Evolutionary conservation across 192 early-diverging fungal genomes (phyloP).

Genomic region (Endogone sp.): DNA sequence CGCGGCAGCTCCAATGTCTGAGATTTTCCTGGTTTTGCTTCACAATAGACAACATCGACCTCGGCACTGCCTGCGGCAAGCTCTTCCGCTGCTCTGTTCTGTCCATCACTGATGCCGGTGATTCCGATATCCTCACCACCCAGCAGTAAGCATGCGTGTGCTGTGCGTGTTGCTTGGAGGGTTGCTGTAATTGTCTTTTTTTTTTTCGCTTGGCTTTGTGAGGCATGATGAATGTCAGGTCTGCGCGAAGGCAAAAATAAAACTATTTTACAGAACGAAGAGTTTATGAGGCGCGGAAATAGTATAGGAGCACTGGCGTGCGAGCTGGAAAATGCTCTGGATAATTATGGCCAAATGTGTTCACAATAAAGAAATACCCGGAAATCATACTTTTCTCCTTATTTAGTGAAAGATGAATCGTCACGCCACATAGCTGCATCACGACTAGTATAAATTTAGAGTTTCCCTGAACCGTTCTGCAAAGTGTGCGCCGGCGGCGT

Average conservation of each 20-base stretch:
- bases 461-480: no score
- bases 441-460: no score
- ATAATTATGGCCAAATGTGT: no score
- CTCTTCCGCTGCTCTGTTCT: slow-evolving; percentile 94
- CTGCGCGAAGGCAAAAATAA: not conserved
- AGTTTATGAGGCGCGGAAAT: no score
- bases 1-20: not conserved
- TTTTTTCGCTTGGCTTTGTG: not conserved
- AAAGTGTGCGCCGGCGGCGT: no score
- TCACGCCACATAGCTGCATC: no score
- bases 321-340: no score
- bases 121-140: slow-evolving; percentile 62
- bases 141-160: slow-evolving; percentile 21
- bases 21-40: not conserved
- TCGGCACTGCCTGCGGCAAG: slow-evolving; percentile 99
- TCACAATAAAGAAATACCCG: no score
- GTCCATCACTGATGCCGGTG: slow-evolving; percentile 98
- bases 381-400: no score
- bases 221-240: not conserved
- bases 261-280: no score
- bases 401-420: no score
- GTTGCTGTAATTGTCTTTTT: not conserved
- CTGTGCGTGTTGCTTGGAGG: not conserved
- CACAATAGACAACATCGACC: slow-evolving; percentile 91
- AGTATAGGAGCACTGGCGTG: no score